phyloP scores from a whole-genome alignment of 176 grass and related monocot genomes.

The Lolium multiflorum region DNA sequence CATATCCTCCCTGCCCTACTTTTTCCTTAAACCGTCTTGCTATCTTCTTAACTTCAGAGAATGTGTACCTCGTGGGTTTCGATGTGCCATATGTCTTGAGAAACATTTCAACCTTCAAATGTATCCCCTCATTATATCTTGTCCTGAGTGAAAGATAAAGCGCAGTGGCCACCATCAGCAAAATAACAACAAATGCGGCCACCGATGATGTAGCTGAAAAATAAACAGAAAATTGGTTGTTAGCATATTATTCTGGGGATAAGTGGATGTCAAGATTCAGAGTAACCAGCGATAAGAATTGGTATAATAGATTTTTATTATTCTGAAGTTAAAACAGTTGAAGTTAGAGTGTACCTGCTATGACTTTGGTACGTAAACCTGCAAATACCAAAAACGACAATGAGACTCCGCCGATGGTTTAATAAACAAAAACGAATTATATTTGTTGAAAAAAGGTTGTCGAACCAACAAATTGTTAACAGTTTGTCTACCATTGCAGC shows the following conservation, averaged over 20 bases:
- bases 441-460: background rate
- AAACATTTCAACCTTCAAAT: slow-evolving; percentile 1
- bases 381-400: background rate
- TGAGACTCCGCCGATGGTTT: background rate
- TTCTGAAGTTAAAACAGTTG: background rate
- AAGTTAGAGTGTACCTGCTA: background rate
- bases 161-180: background rate
- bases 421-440: background rate
- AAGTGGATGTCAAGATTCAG: background rate
- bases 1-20: slow-evolving; percentile 3
- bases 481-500: background rate
- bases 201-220: background rate
- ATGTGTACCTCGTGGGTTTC: background rate
- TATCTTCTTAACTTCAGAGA: slow-evolving; percentile 17
- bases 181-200: background rate
- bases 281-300: background rate
- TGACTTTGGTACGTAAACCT: background rate
- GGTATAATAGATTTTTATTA: background rate
- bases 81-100: slow-evolving; percentile 15
- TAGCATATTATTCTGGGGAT: background rate
- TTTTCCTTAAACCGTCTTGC: slow-evolving; percentile 3
- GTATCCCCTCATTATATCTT: slow-evolving; percentile 3
- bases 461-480: background rate
- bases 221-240: background rate
- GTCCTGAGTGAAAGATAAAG: slow-evolving; percentile 17